Base-by-base conservation (phyloP, 2,329 filamentous ascomycete genomes). In the Fusarium goolgardi region DNA sequence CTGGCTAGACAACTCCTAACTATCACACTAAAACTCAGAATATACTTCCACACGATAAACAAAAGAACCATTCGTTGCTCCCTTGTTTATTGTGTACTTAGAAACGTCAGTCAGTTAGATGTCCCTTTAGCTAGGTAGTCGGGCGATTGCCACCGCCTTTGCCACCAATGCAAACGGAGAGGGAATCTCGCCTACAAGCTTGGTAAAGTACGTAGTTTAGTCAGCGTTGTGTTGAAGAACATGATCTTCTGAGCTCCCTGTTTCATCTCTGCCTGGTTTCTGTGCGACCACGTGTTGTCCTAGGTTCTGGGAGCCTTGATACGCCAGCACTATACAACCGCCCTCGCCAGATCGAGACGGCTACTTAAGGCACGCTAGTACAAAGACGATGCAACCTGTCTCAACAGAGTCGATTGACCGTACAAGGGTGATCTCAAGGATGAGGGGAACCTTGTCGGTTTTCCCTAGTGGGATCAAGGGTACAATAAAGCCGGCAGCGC, bases 61-160 rank as follows among this genome's bases (percentile, higher is more conserved):
- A 6, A 3, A n/a, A 11, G 11, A 6, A 40, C 6, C 11, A 15
- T 4, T 15, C 7, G 20, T 21, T 13, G 12, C 6, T 7, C 20
- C 5, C 16, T 35, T n/a, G 12, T 15, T 23, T 21, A 3, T 4
- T 40, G 23, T 5, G 21, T 16, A 13, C 20, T 15, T 43, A 18
- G 6, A 25, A 6, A 3, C 15, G 12, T 20, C 2, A 2, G 3
- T 18, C 13, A 1, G 35, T 23, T 12, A 16, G 2, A 11, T 25
- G 12, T 40, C 15, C 20, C 39, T 41, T 16, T 3, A 20, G 11
- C 6, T 18, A 12, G 10, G 10, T n/a, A 18, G 3, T n/a, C 2
- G 35, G 13, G 12, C 35, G 2, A 65, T 4, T 4, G 54, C 57
- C 18, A 63, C 8, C 0, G 63, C 47, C 27, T 54, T 63, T 3